Percentiles rank a stretch among this genome's conserved stretches.
phyloP scores from a whole-genome alignment of 306 rosid species.

The Cicer judaicum region DNA sequence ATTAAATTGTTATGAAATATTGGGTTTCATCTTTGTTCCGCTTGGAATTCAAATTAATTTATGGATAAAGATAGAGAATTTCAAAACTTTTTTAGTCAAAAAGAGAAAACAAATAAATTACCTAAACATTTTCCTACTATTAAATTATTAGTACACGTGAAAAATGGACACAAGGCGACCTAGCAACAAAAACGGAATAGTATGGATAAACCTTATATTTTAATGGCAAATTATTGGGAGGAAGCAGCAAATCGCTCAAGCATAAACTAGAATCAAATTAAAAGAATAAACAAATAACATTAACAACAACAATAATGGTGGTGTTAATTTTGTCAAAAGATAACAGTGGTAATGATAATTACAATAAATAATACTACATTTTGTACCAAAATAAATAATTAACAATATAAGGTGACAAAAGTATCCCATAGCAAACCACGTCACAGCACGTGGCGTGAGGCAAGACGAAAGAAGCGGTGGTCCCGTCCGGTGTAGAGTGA shows the following conservation, averaged over 20 bases:
- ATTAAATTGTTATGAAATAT: no score
- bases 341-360: no score
- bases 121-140: background rate
- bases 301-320: background rate
- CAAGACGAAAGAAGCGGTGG: constrained; percentile 47
- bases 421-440: constrained; percentile 43
- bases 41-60: no score
- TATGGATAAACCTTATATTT: constrained; percentile 55
- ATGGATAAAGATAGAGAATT: no score
- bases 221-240: background rate
- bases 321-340: no score
- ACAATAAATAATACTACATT: no score
- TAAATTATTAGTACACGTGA: background rate
- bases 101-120: background rate
- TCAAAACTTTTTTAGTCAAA: no score
- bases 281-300: background rate
- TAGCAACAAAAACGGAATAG: constrained; percentile 28
- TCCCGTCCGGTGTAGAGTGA: constrained; percentile 41
- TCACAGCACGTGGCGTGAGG: constrained; percentile 48
- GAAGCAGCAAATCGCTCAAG: constrained; percentile 37
- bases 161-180: constrained; percentile 28
- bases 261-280: background rate
- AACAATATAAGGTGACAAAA: constrained; percentile 21
- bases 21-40: no score
- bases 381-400: background rate